phyloP scores from a whole-genome alignment of 192 early-diverging fungal species.

The Linnemannia elongata region DNA sequence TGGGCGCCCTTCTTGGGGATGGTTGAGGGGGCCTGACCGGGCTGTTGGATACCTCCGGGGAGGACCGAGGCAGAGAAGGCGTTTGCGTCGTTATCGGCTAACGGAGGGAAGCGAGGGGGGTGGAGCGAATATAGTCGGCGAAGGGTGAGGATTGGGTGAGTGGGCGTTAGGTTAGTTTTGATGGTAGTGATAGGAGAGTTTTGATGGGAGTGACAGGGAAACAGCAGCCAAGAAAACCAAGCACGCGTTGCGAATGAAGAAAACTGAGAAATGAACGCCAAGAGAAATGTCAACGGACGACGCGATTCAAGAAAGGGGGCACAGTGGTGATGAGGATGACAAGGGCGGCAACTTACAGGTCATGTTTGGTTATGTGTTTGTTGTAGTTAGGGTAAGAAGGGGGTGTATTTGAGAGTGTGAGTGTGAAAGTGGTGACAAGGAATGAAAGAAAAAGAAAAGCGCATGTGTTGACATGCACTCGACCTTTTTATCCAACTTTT shows the following conservation, averaged over 20 bases:
- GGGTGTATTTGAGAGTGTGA: not conserved
- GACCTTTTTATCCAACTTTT: not conserved
- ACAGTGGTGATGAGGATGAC: too few relatives aligned
- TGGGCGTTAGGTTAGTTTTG: not conserved
- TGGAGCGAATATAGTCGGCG: not conserved
- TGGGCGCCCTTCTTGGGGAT: conserved; percentile 4
- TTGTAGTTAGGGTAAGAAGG: not conserved
- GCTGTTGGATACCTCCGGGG: conserved; percentile 26
- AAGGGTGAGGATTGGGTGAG: not conserved
- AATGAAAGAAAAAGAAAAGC: not conserved
- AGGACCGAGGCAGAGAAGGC: conserved; percentile 26
- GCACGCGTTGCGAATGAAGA: too few relatives aligned
- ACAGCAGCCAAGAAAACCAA: too few relatives aligned
- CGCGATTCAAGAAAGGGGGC: too few relatives aligned
- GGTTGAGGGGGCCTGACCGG: conserved; percentile 5
- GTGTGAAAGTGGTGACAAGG: not conserved
- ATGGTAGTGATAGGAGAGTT: not conserved
- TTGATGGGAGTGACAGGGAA: not conserved
- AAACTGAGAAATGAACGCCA: too few relatives aligned
- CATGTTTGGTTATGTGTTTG: not conserved
- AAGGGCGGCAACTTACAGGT: not conserved
- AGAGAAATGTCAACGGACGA: too few relatives aligned
- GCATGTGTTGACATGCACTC: not conserved
- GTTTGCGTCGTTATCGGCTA: not conserved
- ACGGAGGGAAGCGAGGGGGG: not conserved